Evolutionary conservation across 768 basidiomycete species (phyloP).

Genomic region (Auriculariales sp.): DNA sequence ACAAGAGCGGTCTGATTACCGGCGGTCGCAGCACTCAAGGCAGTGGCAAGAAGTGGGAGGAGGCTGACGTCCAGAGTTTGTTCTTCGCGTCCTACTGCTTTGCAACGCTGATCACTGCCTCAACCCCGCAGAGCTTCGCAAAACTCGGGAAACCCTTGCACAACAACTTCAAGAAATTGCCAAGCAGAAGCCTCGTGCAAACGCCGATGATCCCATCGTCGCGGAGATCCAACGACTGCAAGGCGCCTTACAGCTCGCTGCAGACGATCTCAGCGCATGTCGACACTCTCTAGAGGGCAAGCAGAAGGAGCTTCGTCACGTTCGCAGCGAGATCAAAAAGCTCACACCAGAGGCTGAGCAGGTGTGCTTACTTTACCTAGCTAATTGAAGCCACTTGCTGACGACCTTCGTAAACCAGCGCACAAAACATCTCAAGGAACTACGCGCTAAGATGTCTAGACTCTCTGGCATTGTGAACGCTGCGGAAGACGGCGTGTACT

Average conservation of each 20-base stretch:
- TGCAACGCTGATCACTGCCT: slow-evolving; percentile 1
- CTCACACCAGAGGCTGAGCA: slow-evolving; percentile 56
- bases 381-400: background rate
- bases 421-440: slow-evolving; percentile 31
- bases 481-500: slow-evolving; percentile 73
- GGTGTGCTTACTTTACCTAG: slow-evolving; percentile 21
- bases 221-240: slow-evolving; percentile 70
- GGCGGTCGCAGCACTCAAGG: slow-evolving; percentile 75
- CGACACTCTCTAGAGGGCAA: slow-evolving; percentile 63
- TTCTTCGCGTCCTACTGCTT: slow-evolving; percentile 1
- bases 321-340: slow-evolving; percentile 55
- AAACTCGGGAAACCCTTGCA: slow-evolving; percentile 55
- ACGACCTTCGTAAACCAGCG: slow-evolving; percentile 25
- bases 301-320: slow-evolving; percentile 72
- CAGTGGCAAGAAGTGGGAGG: slow-evolving; percentile 83
- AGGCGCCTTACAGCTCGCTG: slow-evolving; percentile 53
- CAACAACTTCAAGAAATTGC: slow-evolving; percentile 69
- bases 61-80: slow-evolving; percentile 79
- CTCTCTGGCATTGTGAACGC: slow-evolving; percentile 46
- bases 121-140: slow-evolving; percentile 32
- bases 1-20: slow-evolving; percentile 94
- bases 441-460: slow-evolving; percentile 39
- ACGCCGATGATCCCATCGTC: slow-evolving; percentile 67
- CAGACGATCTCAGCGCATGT: slow-evolving; percentile 72
- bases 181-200: slow-evolving; percentile 70